phyloP scores from a whole-genome alignment of 2,329 filamentous ascomycete genomes.

The Paecilomyces sp. region DNA sequence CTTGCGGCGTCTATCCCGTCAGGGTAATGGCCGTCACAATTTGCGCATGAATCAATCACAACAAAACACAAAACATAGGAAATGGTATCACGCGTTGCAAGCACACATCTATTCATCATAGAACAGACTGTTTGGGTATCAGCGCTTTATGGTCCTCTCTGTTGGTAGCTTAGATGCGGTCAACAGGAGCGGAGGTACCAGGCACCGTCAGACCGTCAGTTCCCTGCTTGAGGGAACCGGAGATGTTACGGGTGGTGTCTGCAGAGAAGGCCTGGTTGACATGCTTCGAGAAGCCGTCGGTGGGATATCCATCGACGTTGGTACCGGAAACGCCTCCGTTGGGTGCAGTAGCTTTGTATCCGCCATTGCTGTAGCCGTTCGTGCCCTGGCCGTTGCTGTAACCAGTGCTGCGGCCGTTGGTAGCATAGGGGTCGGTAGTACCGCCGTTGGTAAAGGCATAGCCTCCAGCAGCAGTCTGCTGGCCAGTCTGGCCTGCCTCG shows the following conservation, averaged over 20 bases:
- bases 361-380: not conserved
- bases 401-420: not conserved
- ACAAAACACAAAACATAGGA: not conserved
- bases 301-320: not conserved
- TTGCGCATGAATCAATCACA: not conserved
- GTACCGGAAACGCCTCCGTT: not conserved
- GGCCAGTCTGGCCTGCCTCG: not conserved
- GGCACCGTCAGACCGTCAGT: not conserved
- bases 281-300: not conserved
- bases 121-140: not conserved
- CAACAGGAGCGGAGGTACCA: not conserved
- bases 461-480: not conserved
- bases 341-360: not conserved
- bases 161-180: not conserved
- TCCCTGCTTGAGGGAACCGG: not conserved
- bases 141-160: not conserved
- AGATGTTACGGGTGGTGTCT: not conserved
- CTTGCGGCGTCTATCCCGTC: not conserved
- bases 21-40: not conserved
- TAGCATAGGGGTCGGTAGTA: not conserved
- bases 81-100: not conserved
- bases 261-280: not conserved
- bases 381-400: not conserved
- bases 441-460: not conserved
- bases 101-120: not conserved